phyloP scores from a whole-genome alignment of 495 filamentous ascomycete species.

The Xylaria telfairii region DNA sequence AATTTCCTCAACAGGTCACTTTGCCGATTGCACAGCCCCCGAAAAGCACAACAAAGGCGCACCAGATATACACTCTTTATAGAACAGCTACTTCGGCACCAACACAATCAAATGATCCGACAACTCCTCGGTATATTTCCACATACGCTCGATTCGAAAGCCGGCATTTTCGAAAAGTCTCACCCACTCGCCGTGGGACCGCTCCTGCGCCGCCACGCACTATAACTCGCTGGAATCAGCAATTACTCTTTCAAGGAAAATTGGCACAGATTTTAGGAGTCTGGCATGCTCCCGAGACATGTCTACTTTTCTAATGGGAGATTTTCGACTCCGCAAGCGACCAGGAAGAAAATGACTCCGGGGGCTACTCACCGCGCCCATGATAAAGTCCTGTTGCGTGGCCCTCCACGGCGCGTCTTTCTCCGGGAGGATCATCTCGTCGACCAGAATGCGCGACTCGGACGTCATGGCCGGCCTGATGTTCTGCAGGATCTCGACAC shows the following conservation, averaged over 20 bases:
- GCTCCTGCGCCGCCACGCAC: slow-evolving; percentile 40
- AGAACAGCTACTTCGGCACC: slow-evolving; percentile 5
- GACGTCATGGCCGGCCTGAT: slow-evolving; percentile 42
- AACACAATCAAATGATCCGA: slow-evolving; percentile 45
- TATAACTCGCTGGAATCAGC: no score
- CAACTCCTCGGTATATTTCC: slow-evolving; percentile 37
- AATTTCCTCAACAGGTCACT: neutral
- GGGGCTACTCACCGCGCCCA: no score
- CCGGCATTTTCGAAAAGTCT: slow-evolving; percentile 45
- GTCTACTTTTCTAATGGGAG: no score
- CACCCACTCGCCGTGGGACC: slow-evolving; percentile 45
- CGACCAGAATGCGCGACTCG: slow-evolving; percentile 51
- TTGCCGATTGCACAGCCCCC: neutral
- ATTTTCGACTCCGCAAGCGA: no score
- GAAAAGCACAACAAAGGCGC: neutral
- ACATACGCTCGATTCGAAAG: slow-evolving; percentile 46
- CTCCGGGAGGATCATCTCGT: slow-evolving; percentile 54
- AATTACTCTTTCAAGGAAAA: no score
- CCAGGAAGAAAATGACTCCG: no score
- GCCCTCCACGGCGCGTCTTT: slow-evolving; percentile 42
- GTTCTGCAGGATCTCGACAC: slow-evolving; percentile 45
- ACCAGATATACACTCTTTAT: neutral
- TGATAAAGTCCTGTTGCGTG: slow-evolving; percentile 52
- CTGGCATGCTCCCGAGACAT: no score
- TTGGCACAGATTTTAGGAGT: no score